Evolutionary conservation across 2,329 filamentous ascomycete genomes (phyloP).

Genomic region (Lachnellula suecica): DNA sequence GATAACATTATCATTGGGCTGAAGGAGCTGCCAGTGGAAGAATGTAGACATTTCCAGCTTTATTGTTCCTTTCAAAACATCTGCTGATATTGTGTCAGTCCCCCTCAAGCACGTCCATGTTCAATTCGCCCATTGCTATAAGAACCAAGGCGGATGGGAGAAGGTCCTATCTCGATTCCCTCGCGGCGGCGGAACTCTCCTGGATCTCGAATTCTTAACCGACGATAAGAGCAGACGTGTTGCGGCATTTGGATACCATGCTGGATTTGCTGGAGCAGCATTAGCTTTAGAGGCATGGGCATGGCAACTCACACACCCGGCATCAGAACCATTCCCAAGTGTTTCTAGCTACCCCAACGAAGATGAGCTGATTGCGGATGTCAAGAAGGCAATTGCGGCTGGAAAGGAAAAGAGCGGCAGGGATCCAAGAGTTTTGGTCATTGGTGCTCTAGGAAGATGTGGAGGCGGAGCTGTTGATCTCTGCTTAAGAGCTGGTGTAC

Average conservation of each 20-base stretch:
- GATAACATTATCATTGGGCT: constrained; percentile 73
- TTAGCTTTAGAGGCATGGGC: constrained; percentile 80
- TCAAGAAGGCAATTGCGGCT: constrained; percentile 68
- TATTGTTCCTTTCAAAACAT: constrained; percentile 3
- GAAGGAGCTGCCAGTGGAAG: constrained; percentile 75
- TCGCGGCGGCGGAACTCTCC: constrained; percentile 71
- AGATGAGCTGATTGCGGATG: constrained; percentile 67
- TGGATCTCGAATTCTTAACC: constrained; percentile 84
- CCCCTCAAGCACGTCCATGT: constrained; percentile 73
- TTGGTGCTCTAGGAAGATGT: constrained; percentile 82
- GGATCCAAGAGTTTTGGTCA: constrained; percentile 75
- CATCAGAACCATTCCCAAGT: constrained; percentile 63
- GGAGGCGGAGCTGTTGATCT: constrained; percentile 82
- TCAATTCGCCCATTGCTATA: constrained; percentile 74
- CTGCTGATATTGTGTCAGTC: constrained; percentile 34
- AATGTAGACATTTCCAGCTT: constrained; percentile 44
- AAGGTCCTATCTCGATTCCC: constrained; percentile 77
- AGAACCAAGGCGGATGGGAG: constrained; percentile 77
- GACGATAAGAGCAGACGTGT: constrained; percentile 71
- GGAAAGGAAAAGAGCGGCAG: constrained; percentile 67
- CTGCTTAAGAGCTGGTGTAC: constrained; percentile 71
- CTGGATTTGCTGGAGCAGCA: constrained; percentile 72
- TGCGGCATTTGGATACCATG: constrained; percentile 62
- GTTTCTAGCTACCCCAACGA: constrained; percentile 74
- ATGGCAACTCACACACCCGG: constrained; percentile 72